phyloP scores from a whole-genome alignment of 352 stramenopile species.

The Globisporangium ultimum region DNA sequence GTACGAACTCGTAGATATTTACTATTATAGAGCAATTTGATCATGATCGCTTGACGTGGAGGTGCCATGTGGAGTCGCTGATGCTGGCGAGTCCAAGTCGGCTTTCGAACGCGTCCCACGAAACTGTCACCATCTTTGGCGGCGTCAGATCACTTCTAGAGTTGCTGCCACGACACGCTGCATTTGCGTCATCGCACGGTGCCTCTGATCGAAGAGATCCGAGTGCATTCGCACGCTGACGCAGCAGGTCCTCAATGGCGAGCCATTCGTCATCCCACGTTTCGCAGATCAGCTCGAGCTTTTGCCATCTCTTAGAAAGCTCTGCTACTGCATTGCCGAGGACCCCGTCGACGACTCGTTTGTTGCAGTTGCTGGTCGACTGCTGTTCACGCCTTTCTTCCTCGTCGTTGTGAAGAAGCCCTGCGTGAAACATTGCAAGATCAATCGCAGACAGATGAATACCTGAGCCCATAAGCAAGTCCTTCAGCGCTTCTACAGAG shows the following conservation, averaged over 20 bases:
- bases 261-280: conserved; percentile 14
- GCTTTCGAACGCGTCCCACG: conserved; percentile 19
- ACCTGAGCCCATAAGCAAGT: background rate
- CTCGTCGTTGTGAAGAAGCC: conserved; percentile 6
- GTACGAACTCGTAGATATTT: no score
- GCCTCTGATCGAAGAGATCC: conserved; percentile 1
- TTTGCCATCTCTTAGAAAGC: background rate
- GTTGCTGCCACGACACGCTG: background rate
- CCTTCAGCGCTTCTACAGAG: background rate
- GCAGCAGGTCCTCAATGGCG: conserved; percentile 7
- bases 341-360: background rate
- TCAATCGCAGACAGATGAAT: conserved; percentile 4
- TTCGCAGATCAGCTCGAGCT: conserved; percentile 10
- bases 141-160: background rate
- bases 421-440: conserved; percentile 10
- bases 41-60: no score
- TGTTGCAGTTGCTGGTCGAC: background rate
- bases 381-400: background rate
- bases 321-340: background rate
- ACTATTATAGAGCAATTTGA: no score
- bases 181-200: background rate
- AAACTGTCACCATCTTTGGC: conserved; percentile 2
- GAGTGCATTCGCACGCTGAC: background rate
- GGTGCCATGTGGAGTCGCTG: no score
- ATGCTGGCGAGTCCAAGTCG: conserved; percentile 9